Conservation (phyloP, 2,329 filamentous ascomycete genomes). For the Monilinia aucupariae region DNA sequence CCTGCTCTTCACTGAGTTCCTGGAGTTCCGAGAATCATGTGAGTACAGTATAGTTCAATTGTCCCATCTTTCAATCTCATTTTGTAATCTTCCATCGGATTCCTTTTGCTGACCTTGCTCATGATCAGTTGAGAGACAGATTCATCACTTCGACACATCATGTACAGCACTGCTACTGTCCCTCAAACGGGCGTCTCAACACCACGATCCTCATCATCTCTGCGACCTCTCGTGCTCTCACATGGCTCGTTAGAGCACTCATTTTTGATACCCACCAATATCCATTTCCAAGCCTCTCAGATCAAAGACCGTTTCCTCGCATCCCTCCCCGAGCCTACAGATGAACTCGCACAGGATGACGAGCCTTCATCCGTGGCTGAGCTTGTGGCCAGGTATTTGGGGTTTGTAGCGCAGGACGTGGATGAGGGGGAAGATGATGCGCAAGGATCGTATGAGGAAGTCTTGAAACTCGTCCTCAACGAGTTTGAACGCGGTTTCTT, state of each 20-base stretch:
- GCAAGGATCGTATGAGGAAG: conserved; percentile 84
- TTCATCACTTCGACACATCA: conserved; percentile 40
- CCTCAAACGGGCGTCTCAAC: conserved; percentile 96
- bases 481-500: conserved; percentile 97
- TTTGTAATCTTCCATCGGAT: too few species aligned
- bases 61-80: background rate
- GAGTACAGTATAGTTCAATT: conserved; percentile 9
- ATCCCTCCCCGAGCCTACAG: conserved; percentile 82
- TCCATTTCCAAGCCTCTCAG: conserved; percentile 94
- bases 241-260: conserved; percentile 96
- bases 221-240: conserved; percentile 82
- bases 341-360: conserved; percentile 95
- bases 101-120: background rate
- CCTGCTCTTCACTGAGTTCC: conserved; percentile 37
- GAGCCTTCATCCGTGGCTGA: conserved; percentile 95
- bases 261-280: conserved; percentile 87
- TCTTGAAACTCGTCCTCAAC: conserved; percentile 85
- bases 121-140: conserved; percentile 17
- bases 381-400: conserved; percentile 88
- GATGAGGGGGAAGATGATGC: conserved; percentile 88
- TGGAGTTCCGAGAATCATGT: conserved; percentile 30
- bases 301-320: conserved; percentile 85
- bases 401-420: conserved; percentile 81
- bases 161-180: conserved; percentile 81
- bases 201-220: conserved; percentile 85